Evolutionary conservation across 805 yeast species (phyloP), one percentile per base, ranked within the genome.

Genomic region (Zygosaccharomyces siamensis): DNA sequence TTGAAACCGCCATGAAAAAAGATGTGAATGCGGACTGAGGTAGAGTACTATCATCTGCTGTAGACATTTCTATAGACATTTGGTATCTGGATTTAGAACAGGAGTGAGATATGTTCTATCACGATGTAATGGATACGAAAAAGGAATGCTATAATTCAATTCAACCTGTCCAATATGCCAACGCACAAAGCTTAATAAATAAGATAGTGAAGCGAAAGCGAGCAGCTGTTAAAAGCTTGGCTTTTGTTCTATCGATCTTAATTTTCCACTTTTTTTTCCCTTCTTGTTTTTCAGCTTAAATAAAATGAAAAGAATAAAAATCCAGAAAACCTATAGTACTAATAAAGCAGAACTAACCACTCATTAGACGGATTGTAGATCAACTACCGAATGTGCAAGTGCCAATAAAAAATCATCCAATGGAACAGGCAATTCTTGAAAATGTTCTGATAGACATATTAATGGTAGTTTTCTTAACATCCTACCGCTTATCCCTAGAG

Each of bases 1-100:
- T 93, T 12, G 92, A 79, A 30, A 83, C 72, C 1, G 98, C 80
- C 83, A 92, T 80, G 50, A 86, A 59, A 57, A 93, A 84, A 3
- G 95, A 78, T 20, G 57, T 55, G 32, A 50, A 35, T 7, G 68
- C 57, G 18, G 53, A 35, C 23, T 53, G 26, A 37, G 53, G 36
- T 45, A 54, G 2, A n/a, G 43, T 46, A 11, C 32, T 41, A 14
- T 40, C 50, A 12, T 40, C 44, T 11, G 38, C 39, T 10, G 16
- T 38, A 6, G 24, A 37, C 12, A 30, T 26, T 28, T 43, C 31
- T 28, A 41, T 37, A 12, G 46, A 35, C 40, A 37, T 35, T 43
- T 24, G 30, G 26, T 27, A 14, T 39, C 20, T 2, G 20, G 11
- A 33, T 33, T 14, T 26, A 18, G 27, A 4, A 14, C 36, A 18